A percentile compares a stretch with the other conserved stretches of the same genome.
Conservation (phyloP, 352 stramenopile species). For the Pythium aristosporum region DNA sequence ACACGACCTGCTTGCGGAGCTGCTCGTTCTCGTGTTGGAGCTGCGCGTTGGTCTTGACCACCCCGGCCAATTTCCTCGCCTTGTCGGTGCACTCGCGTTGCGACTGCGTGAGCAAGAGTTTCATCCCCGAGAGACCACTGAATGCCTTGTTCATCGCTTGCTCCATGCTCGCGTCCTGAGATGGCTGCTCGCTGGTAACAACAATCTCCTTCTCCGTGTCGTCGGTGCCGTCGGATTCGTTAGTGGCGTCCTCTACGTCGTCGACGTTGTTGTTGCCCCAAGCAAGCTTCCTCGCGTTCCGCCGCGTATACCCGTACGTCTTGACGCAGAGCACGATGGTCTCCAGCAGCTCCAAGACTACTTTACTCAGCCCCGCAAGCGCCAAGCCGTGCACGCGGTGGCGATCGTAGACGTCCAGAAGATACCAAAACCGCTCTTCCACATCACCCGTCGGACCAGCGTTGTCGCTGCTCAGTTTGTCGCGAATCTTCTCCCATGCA, state of each 20-base stretch:
- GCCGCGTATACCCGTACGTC: conserved; percentile 2
- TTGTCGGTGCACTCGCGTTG: background rate
- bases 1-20: conserved; percentile 2
- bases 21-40: conserved; percentile 15
- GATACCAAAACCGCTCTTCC: conserved; percentile 13
- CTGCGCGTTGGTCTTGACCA: background rate
- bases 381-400: conserved; percentile 1
- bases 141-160: background rate
- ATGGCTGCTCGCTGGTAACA: background rate
- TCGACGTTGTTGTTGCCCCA: no score
- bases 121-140: background rate
- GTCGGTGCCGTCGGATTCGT: background rate
- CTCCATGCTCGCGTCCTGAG: background rate
- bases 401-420: conserved; percentile 9
- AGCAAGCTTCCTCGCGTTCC: background rate
- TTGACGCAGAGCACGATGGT: background rate
- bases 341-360: conserved; percentile 1
- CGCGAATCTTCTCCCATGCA: conserved; percentile 1
- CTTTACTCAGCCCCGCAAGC: conserved; percentile 8
- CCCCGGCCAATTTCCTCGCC: background rate
- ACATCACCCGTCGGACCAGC: background rate
- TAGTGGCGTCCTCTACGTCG: no score
- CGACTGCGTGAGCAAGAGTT: background rate
- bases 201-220: background rate
- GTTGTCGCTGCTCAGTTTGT: background rate